These are phyloP conservation scores for Raffaelea arxii DNA, from an alignment of 2,329 filamentous ascomycete species.

Conservation along the genomic window DNA sequence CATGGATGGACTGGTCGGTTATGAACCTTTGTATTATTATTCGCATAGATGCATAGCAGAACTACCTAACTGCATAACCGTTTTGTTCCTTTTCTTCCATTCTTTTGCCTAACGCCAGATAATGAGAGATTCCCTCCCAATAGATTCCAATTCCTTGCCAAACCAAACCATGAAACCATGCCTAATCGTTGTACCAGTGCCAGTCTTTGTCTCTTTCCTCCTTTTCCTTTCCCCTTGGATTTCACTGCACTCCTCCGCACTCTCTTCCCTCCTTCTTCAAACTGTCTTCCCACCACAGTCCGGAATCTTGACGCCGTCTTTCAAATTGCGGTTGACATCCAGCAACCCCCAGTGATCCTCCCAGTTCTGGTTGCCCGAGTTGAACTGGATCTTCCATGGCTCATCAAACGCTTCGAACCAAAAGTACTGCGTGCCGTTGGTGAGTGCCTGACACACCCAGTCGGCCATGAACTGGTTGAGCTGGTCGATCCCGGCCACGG, in stretches of 20 bases:
- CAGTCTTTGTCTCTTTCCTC: too few species aligned
- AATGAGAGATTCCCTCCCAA: neutral
- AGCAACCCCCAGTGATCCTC: conserved; percentile 94
- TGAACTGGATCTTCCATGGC: conserved; percentile 79
- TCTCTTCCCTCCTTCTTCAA: conserved; percentile 12
- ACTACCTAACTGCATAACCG: too few species aligned
- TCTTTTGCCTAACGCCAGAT: neutral
- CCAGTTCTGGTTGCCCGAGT: conserved; percentile 63
- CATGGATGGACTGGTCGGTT: too few species aligned
- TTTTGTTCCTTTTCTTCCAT: neutral
- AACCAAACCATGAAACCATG: too few species aligned
- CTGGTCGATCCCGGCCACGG: conserved; percentile 68
- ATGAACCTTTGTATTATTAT: too few species aligned
- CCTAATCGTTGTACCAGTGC: too few species aligned
- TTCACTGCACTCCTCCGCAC: neutral
- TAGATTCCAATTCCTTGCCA: too few species aligned
- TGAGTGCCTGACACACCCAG: conserved; percentile 74
- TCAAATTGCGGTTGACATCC: conserved; percentile 75
- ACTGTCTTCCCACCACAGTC: conserved; percentile 72
- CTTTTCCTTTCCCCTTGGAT: too few species aligned
- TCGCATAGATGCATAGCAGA: too few species aligned
- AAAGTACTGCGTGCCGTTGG: conserved; percentile 84
- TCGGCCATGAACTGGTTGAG: conserved; percentile 79
- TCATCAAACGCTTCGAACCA: conserved; percentile 98
- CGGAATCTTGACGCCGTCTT: conserved; percentile 74